A percentile compares a stretch with the other conserved stretches of the same genome.
These are phyloP conservation scores for Aaosphaeria pasadenensis DNA, from an alignment of 2,329 filamentous ascomycete species.

Conservation along the genomic window DNA sequence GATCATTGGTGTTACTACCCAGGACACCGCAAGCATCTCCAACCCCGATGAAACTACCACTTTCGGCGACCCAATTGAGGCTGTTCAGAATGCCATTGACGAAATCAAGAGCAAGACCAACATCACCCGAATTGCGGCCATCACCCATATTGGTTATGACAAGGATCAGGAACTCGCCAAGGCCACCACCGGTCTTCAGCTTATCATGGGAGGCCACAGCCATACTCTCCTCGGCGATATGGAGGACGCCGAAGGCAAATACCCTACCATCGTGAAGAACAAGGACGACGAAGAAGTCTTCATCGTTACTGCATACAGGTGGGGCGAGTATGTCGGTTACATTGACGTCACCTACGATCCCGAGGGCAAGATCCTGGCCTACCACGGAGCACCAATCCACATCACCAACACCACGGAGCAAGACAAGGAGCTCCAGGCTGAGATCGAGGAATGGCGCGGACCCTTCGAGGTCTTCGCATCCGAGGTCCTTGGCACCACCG, in stretches of 20 bases:
- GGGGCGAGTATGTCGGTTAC: constrained; percentile 67
- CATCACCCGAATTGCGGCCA: constrained; percentile 62
- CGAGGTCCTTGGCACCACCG: constrained; percentile 55
- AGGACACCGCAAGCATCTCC: constrained; percentile 57
- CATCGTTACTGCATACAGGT: constrained; percentile 65
- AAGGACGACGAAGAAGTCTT: constrained; percentile 64
- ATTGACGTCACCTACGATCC: constrained; percentile 64
- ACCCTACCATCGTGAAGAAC: constrained; percentile 63
- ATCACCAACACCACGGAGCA: constrained; percentile 60
- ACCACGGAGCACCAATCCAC: constrained; percentile 63
- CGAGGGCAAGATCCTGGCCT: constrained; percentile 59
- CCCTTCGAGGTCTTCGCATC: constrained; percentile 61
- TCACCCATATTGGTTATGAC: constrained; percentile 67
- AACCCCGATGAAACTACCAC: constrained; percentile 56
- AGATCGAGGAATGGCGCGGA: constrained; percentile 57
- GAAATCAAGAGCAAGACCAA: constrained; percentile 60
- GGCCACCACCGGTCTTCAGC: constrained; percentile 60
- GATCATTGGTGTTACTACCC: constrained; percentile 63
- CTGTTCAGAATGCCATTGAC: constrained; percentile 61
- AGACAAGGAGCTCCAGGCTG: constrained; percentile 55
- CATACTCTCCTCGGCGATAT: constrained; percentile 59
- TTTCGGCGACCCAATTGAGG: constrained; percentile 57
- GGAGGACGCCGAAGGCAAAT: constrained; percentile 56
- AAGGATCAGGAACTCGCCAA: constrained; percentile 60
- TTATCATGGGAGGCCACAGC: constrained; percentile 64